Evolutionary conservation across 108 stramenopile genomes (phyloP).

Genomic region (Cylindrotheca fusiformis): DNA sequence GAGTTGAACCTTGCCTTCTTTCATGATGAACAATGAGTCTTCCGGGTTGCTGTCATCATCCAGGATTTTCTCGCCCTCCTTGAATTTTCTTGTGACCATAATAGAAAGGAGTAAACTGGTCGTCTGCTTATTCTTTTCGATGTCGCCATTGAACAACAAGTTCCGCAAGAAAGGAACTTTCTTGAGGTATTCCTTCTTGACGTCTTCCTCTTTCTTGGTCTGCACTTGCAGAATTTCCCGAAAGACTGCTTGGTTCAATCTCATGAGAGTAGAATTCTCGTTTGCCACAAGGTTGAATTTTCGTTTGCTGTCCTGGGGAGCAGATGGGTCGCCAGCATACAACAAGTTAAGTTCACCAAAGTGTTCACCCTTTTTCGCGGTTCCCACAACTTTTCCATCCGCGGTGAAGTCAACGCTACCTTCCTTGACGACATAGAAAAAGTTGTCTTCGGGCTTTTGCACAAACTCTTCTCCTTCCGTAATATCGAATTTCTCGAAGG

Average conservation of each 20-base stretch:
- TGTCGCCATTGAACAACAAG: conserved; percentile 26
- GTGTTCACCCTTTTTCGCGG: conserved; percentile 40
- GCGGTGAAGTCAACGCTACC: conserved; percentile 51
- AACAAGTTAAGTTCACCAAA: conserved; percentile 62
- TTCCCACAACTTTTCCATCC: conserved; percentile 50
- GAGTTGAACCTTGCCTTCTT: conserved; percentile 66
- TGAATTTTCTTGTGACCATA: conserved; percentile 65
- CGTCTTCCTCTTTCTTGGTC: conserved; percentile 45
- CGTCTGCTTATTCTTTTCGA: conserved; percentile 23
- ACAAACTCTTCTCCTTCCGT: conserved; percentile 10
- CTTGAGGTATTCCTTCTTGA: conserved; percentile 53
- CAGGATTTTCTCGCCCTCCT: conserved; percentile 66
- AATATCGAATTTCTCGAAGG: conserved; percentile 13
- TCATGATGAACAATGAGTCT: conserved; percentile 82
- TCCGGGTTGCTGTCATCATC: conserved; percentile 78
- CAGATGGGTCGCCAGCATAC: conserved; percentile 22
- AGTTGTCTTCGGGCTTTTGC: conserved; percentile 29
- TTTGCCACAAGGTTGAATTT: conserved; percentile 7
- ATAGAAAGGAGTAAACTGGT: conserved; percentile 43
- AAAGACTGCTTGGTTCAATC: conserved; percentile 70
- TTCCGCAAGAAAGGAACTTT: conserved; percentile 64
- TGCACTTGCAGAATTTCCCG: conserved; percentile 69
- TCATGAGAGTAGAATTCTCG: conserved; percentile 49
- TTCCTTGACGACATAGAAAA: conserved; percentile 68
- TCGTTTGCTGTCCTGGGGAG: neutral